Evolutionary conservation across 169 alveolate genomes (phyloP).

Genomic region (Hepatocystis sp.): DNA sequence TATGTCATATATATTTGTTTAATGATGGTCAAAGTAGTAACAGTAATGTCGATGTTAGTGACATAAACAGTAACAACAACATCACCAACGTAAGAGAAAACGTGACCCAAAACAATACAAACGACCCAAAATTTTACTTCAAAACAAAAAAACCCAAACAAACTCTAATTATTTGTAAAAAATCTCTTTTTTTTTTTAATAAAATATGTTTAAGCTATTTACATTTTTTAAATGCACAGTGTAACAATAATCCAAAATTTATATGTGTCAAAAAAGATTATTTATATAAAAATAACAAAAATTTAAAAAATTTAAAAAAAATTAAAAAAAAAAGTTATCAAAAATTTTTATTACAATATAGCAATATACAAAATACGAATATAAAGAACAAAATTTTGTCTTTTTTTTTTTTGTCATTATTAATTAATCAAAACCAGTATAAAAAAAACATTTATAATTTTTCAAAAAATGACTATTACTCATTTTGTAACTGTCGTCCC

Average conservation of each 20-base stretch:
- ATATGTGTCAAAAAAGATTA: not conserved
- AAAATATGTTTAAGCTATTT: conserved; percentile 16
- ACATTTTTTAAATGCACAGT: not conserved
- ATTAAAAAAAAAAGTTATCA: too few species aligned
- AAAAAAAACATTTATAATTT: too few species aligned
- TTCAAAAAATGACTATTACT: too few species aligned
- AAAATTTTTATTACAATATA: too few species aligned
- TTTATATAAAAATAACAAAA: not conserved
- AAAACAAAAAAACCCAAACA: not conserved
- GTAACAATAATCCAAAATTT: not conserved
- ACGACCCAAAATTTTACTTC: not conserved
- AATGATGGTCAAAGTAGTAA: conserved; percentile 7
- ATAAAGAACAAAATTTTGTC: too few species aligned
- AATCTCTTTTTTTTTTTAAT: conserved; percentile 21
- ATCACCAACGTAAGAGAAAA: not conserved
- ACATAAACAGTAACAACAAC: conserved; percentile 1
- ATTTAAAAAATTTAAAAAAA: not conserved
- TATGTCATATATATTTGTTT: conserved; percentile 31
- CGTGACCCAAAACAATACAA: not conserved
- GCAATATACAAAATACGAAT: too few species aligned
- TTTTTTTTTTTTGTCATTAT: too few species aligned
- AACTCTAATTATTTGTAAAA: conserved; percentile 28
- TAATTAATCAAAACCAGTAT: too few species aligned
- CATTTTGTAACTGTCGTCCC: too few species aligned
- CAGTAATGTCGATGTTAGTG: not conserved